These are phyloP conservation scores for Pseudoscleropodium purum DNA, from an alignment of 225 moss, liverwort and hornwort species.

Conservation along the genomic window DNA sequence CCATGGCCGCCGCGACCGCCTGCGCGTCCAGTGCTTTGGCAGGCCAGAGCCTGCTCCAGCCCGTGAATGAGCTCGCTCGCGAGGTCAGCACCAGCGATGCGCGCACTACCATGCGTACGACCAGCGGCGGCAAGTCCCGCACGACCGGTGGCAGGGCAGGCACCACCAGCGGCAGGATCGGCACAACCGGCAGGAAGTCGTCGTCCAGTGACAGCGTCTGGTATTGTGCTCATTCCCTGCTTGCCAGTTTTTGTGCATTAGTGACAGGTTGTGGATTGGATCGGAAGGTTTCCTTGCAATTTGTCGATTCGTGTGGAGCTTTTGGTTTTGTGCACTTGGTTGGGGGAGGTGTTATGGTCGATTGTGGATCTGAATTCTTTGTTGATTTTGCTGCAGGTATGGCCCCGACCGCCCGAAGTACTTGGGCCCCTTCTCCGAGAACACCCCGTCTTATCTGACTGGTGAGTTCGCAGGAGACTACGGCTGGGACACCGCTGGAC, in stretches of 20 bases:
- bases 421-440: conserved; percentile 50
- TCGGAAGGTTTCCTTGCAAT: not conserved
- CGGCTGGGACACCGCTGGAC: not conserved
- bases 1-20: not conserved
- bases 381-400: conserved; percentile 15
- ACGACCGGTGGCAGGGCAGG: not conserved
- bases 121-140: not conserved
- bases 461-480: not conserved
- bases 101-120: not conserved
- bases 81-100: not conserved
- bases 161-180: not conserved
- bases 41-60: not conserved
- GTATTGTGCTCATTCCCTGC: not conserved
- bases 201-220: not conserved
- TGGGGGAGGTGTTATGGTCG: not conserved
- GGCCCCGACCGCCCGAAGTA: conserved; percentile 44
- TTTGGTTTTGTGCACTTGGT: too few species aligned
- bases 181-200: not conserved
- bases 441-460: not conserved
- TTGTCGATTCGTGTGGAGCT: not conserved
- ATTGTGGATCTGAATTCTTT: not conserved
- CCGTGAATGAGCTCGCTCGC: not conserved
- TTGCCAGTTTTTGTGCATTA: not conserved
- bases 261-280: not conserved
- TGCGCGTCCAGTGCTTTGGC: not conserved